Evolutionary conservation across 2,329 filamentous ascomycete genomes (phyloP).

Genomic region (Chaetomium globosum): DNA sequence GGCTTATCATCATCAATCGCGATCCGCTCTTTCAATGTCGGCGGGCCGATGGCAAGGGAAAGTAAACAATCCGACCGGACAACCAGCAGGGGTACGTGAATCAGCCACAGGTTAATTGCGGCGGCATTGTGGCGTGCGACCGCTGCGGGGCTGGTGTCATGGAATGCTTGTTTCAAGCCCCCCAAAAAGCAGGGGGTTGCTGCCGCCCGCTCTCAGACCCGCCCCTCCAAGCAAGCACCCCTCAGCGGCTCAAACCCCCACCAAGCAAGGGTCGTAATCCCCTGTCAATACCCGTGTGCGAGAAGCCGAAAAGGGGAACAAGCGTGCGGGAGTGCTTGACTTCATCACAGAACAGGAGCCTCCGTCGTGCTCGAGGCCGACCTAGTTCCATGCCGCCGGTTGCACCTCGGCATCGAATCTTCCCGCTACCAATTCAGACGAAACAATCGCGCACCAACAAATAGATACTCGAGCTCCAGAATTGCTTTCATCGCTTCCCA

Average conservation of each 20-base stretch:
- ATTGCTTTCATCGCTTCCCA: background rate
- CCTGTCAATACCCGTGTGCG: background rate
- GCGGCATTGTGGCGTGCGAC: conserved; percentile 8
- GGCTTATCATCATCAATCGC: background rate
- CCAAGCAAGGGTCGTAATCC: conserved; percentile 12
- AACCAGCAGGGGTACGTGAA: conserved; percentile 27
- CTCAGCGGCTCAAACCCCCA: conserved; percentile 15
- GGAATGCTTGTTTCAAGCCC: conserved; percentile 21
- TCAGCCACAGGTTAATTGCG: conserved; percentile 3
- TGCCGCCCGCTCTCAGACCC: background rate
- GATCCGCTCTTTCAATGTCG: background rate
- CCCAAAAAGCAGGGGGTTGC: background rate
- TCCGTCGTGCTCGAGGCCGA: background rate
- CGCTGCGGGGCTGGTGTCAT: conserved; percentile 3
- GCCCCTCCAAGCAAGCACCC: background rate
- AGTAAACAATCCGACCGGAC: conserved; percentile 37
- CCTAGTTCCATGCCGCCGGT: background rate
- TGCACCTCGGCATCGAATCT: background rate
- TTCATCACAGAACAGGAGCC: background rate
- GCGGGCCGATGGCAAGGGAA: conserved; percentile 10
- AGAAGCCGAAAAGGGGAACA: conserved; percentile 15
- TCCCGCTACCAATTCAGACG: background rate
- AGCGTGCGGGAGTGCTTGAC: conserved; percentile 7
- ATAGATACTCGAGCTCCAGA: background rate
- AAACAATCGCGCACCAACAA: background rate